These are phyloP conservation scores for Hortaea werneckii DNA, from an alignment of 2,329 filamentous ascomycete genomes.

Conservation along the genomic window DNA sequence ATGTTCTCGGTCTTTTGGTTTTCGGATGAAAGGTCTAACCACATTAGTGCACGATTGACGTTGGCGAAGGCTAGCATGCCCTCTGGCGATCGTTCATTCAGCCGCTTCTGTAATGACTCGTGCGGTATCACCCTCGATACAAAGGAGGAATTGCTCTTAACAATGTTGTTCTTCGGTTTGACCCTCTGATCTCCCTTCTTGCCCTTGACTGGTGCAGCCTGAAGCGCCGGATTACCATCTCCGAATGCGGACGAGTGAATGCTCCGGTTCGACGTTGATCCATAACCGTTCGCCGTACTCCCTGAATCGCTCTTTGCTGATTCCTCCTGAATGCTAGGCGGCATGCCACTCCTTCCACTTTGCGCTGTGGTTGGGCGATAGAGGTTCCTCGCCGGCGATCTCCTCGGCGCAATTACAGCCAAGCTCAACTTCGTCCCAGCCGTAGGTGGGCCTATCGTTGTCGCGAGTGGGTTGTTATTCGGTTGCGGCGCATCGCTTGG, in stretches of 20 bases:
- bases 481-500: conserved; percentile 80
- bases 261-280: conserved; percentile 21
- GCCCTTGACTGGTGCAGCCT: conserved; percentile 55
- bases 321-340: conserved; percentile 40
- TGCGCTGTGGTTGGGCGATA: conserved; percentile 31
- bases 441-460: conserved; percentile 71
- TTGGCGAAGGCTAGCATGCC: conserved; percentile 89
- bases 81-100: conserved; percentile 67
- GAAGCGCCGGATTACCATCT: conserved; percentile 68
- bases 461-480: conserved; percentile 86
- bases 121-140: conserved; percentile 93
- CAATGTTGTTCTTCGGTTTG: conserved; percentile 97
- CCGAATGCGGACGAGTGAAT: conserved; percentile 58
- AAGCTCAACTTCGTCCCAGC: conserved; percentile 77
- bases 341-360: conserved; percentile 26
- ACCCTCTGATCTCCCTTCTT: conserved; percentile 59
- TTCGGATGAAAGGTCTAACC: conserved; percentile 76
- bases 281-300: conserved; percentile 33
- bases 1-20: conserved; percentile 70
- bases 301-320: conserved; percentile 33
- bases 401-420: conserved; percentile 53
- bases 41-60: conserved; percentile 89
- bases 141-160: conserved; percentile 97
- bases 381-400: conserved; percentile 32
- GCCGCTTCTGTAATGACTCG: conserved; percentile 65